Evolutionary conservation across 2,329 filamentous ascomycete species (phyloP).

Genomic region (Colletotrichum cereale): DNA sequence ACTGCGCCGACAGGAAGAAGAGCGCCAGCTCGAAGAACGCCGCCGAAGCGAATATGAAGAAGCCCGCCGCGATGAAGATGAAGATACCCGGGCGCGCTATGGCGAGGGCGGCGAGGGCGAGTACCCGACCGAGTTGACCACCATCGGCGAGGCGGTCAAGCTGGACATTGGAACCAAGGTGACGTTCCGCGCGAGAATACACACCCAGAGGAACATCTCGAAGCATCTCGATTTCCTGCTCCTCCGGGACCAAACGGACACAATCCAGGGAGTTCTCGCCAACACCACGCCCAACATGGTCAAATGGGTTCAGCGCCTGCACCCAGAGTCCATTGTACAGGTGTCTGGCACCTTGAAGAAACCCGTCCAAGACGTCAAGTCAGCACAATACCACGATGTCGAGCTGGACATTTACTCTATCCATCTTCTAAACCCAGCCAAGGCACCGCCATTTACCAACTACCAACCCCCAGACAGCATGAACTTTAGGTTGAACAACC

Average conservation of each 20-base stretch:
- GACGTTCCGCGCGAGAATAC: constrained; percentile 69
- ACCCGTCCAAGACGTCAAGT: constrained; percentile 80
- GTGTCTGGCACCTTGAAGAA: constrained; percentile 80
- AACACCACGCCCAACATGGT: constrained; percentile 76
- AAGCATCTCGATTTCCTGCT: constrained; percentile 87
- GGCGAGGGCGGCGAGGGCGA: constrained; percentile 28
- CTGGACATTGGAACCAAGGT: constrained; percentile 52
- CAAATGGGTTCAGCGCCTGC: constrained; percentile 87
- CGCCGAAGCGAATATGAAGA: constrained; percentile 23
- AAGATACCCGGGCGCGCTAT: constrained; percentile 32
- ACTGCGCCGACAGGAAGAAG: constrained; percentile 18
- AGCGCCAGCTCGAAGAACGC: constrained; percentile 32
- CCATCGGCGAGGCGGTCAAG: constrained; percentile 33
- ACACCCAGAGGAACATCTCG: constrained; percentile 85
- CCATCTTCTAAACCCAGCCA: constrained; percentile 63
- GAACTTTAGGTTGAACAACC: constrained; percentile 51
- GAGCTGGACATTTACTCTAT: constrained; percentile 77
- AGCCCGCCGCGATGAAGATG: constrained; percentile 32
- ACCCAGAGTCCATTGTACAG: constrained; percentile 82
- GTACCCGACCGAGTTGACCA: constrained; percentile 31
- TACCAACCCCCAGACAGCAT: constrained; percentile 53
- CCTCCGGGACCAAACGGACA: constrained; percentile 85
- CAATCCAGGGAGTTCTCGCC: constrained; percentile 84
- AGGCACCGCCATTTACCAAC: constrained; percentile 64
- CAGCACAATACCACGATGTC: constrained; percentile 79